Percentiles rank a stretch among this genome's conserved stretches.
Evolutionary conservation across 2,329 filamentous ascomycete species (phyloP).

Genomic region (Verticillium zaregamsianum): DNA sequence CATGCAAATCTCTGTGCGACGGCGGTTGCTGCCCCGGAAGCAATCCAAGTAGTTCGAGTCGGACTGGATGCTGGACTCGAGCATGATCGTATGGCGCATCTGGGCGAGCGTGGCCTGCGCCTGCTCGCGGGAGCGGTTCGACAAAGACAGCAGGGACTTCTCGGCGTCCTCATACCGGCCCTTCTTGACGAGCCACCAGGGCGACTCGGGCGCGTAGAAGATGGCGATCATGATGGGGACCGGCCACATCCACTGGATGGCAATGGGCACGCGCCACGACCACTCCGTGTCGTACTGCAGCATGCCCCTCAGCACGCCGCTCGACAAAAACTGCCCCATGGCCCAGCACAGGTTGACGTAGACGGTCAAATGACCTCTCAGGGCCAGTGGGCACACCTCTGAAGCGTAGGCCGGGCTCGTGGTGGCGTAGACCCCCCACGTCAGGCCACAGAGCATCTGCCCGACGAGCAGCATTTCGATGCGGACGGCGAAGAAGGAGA

Average conservation of each 20-base stretch:
- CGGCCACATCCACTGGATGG: conserved; percentile 36
- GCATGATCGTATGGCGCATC: conserved; percentile 28
- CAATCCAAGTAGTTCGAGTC: conserved; percentile 42
- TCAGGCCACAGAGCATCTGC: conserved; percentile 40
- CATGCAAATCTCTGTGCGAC: conserved; percentile 39
- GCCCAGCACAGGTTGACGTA: conserved; percentile 40
- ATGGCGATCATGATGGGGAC: conserved; percentile 30
- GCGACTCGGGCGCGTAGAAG: conserved; percentile 35
- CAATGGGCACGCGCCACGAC: conserved; percentile 37
- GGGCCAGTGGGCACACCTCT: conserved; percentile 36
- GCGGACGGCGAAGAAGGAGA: conserved; percentile 42
- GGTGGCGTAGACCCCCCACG: conserved; percentile 41
- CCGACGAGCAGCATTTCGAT: conserved; percentile 38
- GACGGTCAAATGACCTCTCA: conserved; percentile 37
- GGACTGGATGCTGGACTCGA: conserved; percentile 32
- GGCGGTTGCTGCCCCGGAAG: conserved; percentile 39
- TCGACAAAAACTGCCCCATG: conserved; percentile 36
- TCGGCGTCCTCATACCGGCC: conserved; percentile 29
- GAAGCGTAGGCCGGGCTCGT: conserved; percentile 37
- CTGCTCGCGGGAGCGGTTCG: conserved; percentile 9
- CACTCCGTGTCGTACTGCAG: conserved; percentile 25
- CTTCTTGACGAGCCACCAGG: conserved; percentile 38
- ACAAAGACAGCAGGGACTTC: conserved; percentile 23
- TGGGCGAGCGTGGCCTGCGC: conserved; percentile 19
- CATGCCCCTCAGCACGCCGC: conserved; percentile 33